Conservation (phyloP, 106 monocot genomes). For the Amphibolis antarctica region DNA sequence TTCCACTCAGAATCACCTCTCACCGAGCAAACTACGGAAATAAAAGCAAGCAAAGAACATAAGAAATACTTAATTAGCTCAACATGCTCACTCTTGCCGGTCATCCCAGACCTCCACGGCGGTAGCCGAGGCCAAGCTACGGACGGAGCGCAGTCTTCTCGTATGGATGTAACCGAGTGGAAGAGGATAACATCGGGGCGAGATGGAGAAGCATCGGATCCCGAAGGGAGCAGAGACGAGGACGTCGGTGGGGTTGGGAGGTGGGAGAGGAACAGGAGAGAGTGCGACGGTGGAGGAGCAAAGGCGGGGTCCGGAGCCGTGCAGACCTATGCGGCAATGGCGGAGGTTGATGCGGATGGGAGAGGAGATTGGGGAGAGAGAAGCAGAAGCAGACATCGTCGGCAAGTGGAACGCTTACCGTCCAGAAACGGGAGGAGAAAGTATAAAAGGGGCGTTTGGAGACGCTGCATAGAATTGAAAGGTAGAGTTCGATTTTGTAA, state of each 20-base stretch:
- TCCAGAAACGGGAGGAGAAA: not conserved
- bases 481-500: too few relatives aligned
- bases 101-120: conserved; percentile 1
- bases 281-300: not conserved
- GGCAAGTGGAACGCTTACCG: not conserved
- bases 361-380: not conserved
- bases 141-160: not conserved
- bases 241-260: not conserved
- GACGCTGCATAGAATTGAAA: too few relatives aligned
- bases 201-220: not conserved
- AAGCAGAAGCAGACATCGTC: not conserved
- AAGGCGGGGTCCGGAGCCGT: too few relatives aligned
- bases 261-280: not conserved
- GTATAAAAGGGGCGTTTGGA: too few relatives aligned
- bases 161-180: not conserved
- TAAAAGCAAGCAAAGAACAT: not conserved
- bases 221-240: not conserved
- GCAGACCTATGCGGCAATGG: not conserved
- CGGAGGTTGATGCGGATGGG: conserved; percentile 3
- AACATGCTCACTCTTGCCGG: conserved; percentile 1
- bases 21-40: not conserved
- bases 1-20: too few relatives aligned
- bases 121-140: not conserved
- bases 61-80: not conserved
- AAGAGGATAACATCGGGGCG: not conserved